A percentile compares a stretch with the other conserved stretches of the same genome.
Conservation (phyloP, 179 eudicot genomes). For the Patellifolia procumbens region DNA sequence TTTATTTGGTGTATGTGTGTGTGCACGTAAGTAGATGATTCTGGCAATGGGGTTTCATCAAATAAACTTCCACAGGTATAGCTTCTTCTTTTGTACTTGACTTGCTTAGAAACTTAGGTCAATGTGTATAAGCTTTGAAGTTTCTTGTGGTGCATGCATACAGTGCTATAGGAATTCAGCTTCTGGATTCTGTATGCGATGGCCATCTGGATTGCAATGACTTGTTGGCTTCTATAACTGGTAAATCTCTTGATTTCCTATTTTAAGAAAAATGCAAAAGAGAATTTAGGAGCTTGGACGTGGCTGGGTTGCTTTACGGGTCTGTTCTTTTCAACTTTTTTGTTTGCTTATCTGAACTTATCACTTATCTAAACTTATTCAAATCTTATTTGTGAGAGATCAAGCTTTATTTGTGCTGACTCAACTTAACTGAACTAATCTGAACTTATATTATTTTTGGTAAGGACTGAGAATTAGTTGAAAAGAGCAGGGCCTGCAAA, state of each 20-base stretch:
- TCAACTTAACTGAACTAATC: too few species aligned
- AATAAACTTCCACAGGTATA: slow-evolving; percentile 76
- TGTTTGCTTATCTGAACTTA: too few species aligned
- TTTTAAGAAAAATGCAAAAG: not conserved
- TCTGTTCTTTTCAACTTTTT: too few species aligned
- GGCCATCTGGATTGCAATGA: slow-evolving; percentile 68
- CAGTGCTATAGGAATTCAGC: slow-evolving; percentile 57
- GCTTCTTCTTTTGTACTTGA: not conserved
- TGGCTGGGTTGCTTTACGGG: slow-evolving; percentile 8
- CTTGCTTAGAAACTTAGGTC: slow-evolving; percentile 4
- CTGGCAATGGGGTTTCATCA: slow-evolving; percentile 90
- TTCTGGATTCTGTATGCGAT: slow-evolving; percentile 72
- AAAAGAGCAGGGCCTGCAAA: too few species aligned
- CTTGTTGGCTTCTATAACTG: slow-evolving; percentile 72
- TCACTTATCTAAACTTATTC: too few species aligned
- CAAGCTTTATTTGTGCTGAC: too few species aligned
- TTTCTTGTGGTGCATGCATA: slow-evolving; percentile 20
- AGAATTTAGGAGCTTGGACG: not conserved
- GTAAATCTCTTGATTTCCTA: slow-evolving; percentile 34
- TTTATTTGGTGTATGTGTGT: not conserved
- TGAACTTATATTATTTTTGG: too few species aligned
- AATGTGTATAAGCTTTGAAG: not conserved
- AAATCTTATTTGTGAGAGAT: too few species aligned
- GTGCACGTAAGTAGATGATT: slow-evolving; percentile 49
- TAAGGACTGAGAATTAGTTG: too few species aligned